Base-by-base conservation (phyloP, 2,329 filamentous ascomycete species). In the Zymoseptoria crescenta region DNA sequence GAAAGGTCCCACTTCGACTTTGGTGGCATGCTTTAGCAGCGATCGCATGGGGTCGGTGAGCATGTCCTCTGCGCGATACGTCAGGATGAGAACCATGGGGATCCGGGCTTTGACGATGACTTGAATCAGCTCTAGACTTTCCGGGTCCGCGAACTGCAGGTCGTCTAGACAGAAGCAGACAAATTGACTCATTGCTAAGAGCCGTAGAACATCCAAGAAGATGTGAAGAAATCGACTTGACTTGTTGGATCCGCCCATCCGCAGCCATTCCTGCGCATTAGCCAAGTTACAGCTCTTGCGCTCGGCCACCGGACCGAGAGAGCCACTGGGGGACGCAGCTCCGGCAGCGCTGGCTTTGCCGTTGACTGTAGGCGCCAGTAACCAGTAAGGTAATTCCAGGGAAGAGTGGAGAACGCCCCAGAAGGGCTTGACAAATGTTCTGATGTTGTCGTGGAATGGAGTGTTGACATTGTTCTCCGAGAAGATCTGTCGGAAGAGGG, bases 91-190 rank as follows among this genome's bases (percentile, higher is more conserved):
- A 20, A 93, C 85, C 76, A 96, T 87, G 20, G 88, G 90, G 61
- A 96, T 83, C 64, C 87, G 87, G 1, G 87, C 85, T 55, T 81
- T 80, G 57, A 96, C 84, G 56, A 96, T 91, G 67, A 91, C 87
- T 16, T 87, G 83, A 48, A 96, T 87, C 56, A 96, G 78, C 59
- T 96, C 90, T 53, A 94, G 76, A 13, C 88, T 94, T 72, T 96
- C 93, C 27, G 88, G 84, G 70, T 96, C 93, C 6, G 91, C 91
- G 72, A 91, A 94, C 67, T 96, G 91, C 30, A 96, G 76, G 73
- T 96, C 93, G 69, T 96, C 93, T 28, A 96, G 76, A 67, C 87
- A 91, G 66, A 96, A 86, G 69, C 90, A 95, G 56, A 96, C 91
- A 67, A 96, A 86, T 67, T 92, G 94, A 71, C 92, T 86, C 20